Evolutionary conservation across 169 alveolate genomes (phyloP), one percentile per base, ranked within the genome.

Genomic region (Plasmodium chabaudi): DNA sequence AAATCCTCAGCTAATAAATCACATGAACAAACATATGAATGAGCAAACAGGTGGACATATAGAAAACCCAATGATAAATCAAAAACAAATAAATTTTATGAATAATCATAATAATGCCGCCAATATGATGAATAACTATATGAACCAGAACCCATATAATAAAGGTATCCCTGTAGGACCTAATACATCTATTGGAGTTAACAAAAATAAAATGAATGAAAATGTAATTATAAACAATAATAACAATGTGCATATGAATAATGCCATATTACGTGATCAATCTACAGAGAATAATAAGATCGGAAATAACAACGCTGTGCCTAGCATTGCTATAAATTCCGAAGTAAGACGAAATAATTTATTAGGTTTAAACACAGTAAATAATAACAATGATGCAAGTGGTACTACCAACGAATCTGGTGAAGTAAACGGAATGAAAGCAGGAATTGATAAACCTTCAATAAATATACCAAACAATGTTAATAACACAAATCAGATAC

Each of bases 201-300:
- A 21, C 42, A 82, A 39, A 25, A 51, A 51, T 6, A 82, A 68
- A 12, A 27, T 46, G 21, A 67, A 82, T 13, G 84, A 82, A 34
- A 34, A 34, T 34, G 5, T 34, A 34, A 34, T 34, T 34, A 34
- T 57, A 44, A 5, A 21, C n/a, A 0, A 68, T 82, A n/a, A 34
- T 44, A 64, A 47, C 86, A 82, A 61, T 57, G 25, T 34, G 56
- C 55, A 44, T 68, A 82, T 63, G 44, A 82, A 61, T 47, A 69
- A 56, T 59, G 69, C 27, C 17, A 21, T 47, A 15, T 55, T 67
- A 60, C 19, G 67, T 9, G 84, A 82, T 25, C 0, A 59, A 25
- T 23, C 55, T 21, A 44, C 68, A 34, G 49, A 61, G 5, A 46
- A 49, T 61, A 82, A 69, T 25, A 68, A 44, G 39, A 9, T 55